Evolutionary conservation across 2,329 filamentous ascomycete species (phyloP), one percentile per base, ranked within the genome.

Genomic region (Sclerotinia minor): DNA sequence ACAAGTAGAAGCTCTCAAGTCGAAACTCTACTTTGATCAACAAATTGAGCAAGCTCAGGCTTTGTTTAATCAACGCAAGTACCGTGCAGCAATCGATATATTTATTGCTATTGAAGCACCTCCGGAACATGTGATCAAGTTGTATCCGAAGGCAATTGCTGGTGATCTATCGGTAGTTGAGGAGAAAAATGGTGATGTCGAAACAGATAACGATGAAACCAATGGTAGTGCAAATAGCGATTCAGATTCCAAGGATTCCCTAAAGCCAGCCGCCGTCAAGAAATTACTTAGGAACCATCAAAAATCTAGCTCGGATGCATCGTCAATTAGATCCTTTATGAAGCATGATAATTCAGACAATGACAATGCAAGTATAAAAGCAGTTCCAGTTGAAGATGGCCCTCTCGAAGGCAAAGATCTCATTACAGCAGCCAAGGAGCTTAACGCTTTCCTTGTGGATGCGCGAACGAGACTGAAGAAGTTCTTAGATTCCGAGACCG

Each of bases 1-100:
- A 38, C 90, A 96, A 73, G 89, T 96, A 73, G 96, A 94, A 80
- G 95, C 96, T 81, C 85, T 91, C 72, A 99, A 99, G 77, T 95
- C 94, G 0, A 92, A 96, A 77, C 81, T 84, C 19, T 81, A 98
- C 9, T 99, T 99, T 75, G 87, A 88, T 68, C 83, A 91, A 73
- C 90, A 68, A 88, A 69, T 69, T 3, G 59, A 90, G 72, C 99
- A 99, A 77, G 95, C 94, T 0, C 92, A 96, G 77, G 81, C 83
- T 19, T 81, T 98, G 5, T 99, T 99, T 75, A 87, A 88, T 68
- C 83, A 91, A 72, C 90, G 89, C 73, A 96, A 91, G 76, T 99
- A 94, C 76, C 86, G 89, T 50, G 89, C 93, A 61, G 90, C 94
- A 1, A 85, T 99, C 80, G 94, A 98, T 73, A 80, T 99, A 2